These are phyloP conservation scores for Solanum chaucha DNA, from an alignment of 257 asterid genomes.

Conservation along the genomic window DNA sequence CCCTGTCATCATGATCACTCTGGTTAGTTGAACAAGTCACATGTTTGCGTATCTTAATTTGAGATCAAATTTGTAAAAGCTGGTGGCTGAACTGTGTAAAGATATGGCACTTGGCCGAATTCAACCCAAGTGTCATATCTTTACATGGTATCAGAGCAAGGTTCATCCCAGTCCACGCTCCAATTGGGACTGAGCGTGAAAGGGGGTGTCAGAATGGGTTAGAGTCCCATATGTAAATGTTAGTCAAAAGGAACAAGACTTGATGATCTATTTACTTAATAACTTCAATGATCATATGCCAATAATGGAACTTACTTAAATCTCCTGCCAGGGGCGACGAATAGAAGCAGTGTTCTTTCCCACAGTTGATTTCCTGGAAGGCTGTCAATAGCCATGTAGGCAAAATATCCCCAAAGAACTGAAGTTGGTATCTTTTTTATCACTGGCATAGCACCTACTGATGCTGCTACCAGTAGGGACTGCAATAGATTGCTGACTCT, in stretches of 20 bases:
- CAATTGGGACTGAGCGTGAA: background rate
- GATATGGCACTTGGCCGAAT: background rate
- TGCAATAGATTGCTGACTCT: slow-evolving; percentile 56
- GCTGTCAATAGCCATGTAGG: slow-evolving; percentile 68
- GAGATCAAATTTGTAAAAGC: background rate
- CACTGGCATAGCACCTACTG: slow-evolving; percentile 41
- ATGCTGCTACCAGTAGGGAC: slow-evolving; percentile 37
- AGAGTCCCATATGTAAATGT: background rate
- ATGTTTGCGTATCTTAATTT: background rate
- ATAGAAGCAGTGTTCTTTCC: slow-evolving; percentile 44
- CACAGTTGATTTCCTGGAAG: slow-evolving; percentile 54
- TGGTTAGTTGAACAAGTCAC: background rate
- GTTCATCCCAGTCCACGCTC: background rate
- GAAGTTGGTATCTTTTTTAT: slow-evolving; percentile 47
- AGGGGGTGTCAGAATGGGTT: background rate
- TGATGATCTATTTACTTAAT: background rate
- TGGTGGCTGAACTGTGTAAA: background rate
- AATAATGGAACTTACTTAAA: slow-evolving; percentile 25
- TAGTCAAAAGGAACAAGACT: background rate
- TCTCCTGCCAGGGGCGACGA: slow-evolving; percentile 36
- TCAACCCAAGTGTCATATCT: background rate
- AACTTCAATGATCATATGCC: background rate
- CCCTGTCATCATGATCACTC: slow-evolving; percentile 17
- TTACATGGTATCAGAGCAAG: background rate
- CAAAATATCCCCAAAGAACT: slow-evolving; percentile 59